Evolutionary conservation across 106 monocot species (phyloP).

Genomic region (Platanthera zijinensis): DNA sequence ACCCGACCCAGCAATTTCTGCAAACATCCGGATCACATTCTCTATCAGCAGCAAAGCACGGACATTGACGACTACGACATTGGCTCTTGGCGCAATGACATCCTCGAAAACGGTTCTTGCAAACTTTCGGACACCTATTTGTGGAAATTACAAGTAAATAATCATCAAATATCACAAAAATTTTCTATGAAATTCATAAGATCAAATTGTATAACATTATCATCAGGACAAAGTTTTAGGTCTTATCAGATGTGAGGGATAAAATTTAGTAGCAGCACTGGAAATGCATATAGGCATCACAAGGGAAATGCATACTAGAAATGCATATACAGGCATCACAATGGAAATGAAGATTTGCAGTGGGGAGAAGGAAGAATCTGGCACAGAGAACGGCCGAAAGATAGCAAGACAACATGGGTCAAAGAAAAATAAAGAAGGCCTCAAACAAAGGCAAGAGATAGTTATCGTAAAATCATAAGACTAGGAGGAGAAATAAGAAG

Average conservation of each 20-base stretch:
- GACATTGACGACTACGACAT: slow-evolving; percentile 96
- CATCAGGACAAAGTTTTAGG: neutral
- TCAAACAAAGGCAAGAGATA: no score
- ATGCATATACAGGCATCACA: no score
- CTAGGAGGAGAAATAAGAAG: no score
- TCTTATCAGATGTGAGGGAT: neutral
- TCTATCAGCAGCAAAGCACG: slow-evolving; percentile 98
- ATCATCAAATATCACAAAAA: neutral
- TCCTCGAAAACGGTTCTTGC: slow-evolving; percentile 91
- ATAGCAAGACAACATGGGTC: no score
- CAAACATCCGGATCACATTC: slow-evolving; percentile 99
- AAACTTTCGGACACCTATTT: slow-evolving; percentile 81
- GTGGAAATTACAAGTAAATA: neutral
- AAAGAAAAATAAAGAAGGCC: no score
- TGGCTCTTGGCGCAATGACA: slow-evolving; percentile 99
- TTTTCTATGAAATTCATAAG: neutral
- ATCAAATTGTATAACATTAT: neutral
- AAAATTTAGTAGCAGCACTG: neutral
- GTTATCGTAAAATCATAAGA: no score
- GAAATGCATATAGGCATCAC: neutral
- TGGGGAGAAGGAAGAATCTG: no score
- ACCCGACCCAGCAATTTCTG: slow-evolving; percentile 98
- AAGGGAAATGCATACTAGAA: no score
- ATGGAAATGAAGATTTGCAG: no score
- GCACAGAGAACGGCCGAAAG: no score